phyloP scores from a whole-genome alignment of 345 rosid species.

The Eucalyptus cloeziana region DNA sequence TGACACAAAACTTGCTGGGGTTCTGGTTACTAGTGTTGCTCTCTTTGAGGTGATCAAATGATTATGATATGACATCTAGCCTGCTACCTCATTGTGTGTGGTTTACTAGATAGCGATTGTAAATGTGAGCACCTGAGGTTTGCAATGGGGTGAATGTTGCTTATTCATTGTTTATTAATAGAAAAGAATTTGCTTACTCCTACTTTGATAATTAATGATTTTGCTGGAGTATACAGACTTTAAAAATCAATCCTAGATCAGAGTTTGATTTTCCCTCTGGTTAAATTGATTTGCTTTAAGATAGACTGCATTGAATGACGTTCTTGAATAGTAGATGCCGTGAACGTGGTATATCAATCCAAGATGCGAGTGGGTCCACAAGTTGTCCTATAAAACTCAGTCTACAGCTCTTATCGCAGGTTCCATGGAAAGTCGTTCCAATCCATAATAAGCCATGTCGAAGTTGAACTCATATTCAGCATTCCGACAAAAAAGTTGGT shows the following conservation, averaged over 20 bases:
- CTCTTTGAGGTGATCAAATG: neutral
- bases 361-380: neutral
- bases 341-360: neutral
- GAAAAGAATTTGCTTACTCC: neutral
- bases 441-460: neutral
- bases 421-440: neutral
- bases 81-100: neutral
- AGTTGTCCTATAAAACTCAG: neutral
- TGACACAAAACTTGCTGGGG: neutral
- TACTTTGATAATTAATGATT: neutral
- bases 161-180: neutral
- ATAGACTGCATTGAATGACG: neutral
- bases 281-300: neutral
- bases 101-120: neutral
- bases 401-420: neutral
- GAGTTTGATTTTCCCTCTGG: neutral
- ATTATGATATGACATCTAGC: neutral
- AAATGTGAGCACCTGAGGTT: neutral
- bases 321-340: neutral
- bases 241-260: neutral
- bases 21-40: neutral
- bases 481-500: neutral
- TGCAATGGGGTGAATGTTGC: neutral
- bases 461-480: neutral
- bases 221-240: neutral